Evolutionary conservation across 2,329 filamentous ascomycete genomes (phyloP), one percentile per base, ranked within the genome.

Genomic region (Penicillium sp.): DNA sequence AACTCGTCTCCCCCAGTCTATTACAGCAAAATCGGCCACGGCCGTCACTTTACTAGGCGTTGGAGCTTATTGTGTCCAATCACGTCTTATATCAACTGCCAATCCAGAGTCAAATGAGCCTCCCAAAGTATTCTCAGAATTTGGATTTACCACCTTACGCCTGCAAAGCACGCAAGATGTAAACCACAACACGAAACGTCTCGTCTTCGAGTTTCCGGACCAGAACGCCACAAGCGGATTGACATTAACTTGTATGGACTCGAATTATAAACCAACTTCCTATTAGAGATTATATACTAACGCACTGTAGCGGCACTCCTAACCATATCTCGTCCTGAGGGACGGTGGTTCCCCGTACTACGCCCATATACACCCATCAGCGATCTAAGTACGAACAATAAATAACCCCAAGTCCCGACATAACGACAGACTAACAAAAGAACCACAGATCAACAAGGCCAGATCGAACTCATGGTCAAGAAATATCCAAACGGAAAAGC

Each of bases 311-410:
- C 76, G 74, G 81, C 87, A 3, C 74, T 90, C 2, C 76, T 90
- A 38, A 86, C 86, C 1, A 70, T 84, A 39, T 82, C 86, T 2
- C 83, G 83, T 62, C 86, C 87, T 0, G 72, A 81, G 12, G 84
- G 83, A 7, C 71, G 78, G 49, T 83, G 80, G 77, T 68, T 86
- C 4, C 87, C 88, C 0, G 82, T 83, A 1, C 71, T 87, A 12
- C 78, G 88, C 42, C 88, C 87, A 0, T 90, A 90, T 64, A 89
- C 87, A 0, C 88, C 88, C 0, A 77, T 88, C 51, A 85, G 78
- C 61, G 72, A 79, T 42, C 73, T 79, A 17, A 75, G 83, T 83
- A 73, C 43, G 73, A 17, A 23, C 19, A 47, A 23, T 60, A 33
- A 47, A 23, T 60, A 33, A 15, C 13, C 35, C 43, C 13, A 38